Conservation (phyloP, 1,139 yeast species). For the Yueomyces sp. region DNA sequence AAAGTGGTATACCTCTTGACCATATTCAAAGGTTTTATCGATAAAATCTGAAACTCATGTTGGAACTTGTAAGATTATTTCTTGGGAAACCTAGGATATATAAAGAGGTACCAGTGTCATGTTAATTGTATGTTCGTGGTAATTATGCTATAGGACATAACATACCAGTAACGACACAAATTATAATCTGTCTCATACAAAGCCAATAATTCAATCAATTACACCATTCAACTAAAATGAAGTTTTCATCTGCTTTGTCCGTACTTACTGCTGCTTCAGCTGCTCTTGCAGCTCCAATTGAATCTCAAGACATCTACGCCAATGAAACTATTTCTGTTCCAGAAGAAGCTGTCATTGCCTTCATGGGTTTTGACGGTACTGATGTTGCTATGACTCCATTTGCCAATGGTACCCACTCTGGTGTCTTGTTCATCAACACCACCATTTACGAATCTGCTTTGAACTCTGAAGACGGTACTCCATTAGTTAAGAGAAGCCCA, state of each 20-base stretch:
- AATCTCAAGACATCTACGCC: constrained; percentile 1
- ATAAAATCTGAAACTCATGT: no score
- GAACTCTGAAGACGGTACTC: constrained; percentile 5
- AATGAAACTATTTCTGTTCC: constrained; percentile 9
- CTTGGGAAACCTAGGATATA: no score
- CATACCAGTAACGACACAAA: not conserved
- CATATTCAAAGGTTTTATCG: no score
- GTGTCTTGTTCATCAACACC: constrained; percentile 19
- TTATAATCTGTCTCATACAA: not conserved
- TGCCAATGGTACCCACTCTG: constrained; percentile 15
- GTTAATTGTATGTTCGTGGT: no score
- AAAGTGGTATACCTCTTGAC: no score
- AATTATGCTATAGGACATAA: not conserved
- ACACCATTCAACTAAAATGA: constrained; percentile 6
- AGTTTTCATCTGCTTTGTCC: constrained; percentile 8
- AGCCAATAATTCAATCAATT: not conserved
- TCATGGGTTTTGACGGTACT: constrained; percentile 16
- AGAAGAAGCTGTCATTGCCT: constrained; percentile 18
- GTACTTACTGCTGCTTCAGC: constrained; percentile 7
- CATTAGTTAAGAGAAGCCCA: constrained; percentile 15
- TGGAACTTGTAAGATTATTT: no score
- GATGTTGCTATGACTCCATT: constrained; percentile 16
- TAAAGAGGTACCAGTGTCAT: no score
- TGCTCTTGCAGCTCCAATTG: constrained; percentile 11
- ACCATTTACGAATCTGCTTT: constrained; percentile 13